These are phyloP conservation scores for Amanita rimosa DNA, from an alignment of 768 basidiomycete species.

Conservation along the genomic window DNA sequence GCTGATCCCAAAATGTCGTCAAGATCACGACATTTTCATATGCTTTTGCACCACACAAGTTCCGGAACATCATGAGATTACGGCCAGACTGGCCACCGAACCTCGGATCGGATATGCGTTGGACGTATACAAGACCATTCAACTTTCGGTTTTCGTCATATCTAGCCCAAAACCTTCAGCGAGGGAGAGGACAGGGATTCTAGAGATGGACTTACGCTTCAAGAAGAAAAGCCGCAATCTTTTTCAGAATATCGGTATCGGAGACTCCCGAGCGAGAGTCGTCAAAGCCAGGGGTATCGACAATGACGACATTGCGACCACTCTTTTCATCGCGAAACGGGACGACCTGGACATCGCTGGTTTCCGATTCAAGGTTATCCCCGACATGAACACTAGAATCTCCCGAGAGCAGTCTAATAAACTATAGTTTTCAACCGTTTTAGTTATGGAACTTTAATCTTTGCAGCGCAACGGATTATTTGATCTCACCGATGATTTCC, in stretches of 20 bases:
- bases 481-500: background rate
- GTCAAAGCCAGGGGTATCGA: background rate
- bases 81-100: conserved; percentile 28
- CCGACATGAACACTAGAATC: background rate
- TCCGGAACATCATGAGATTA: conserved; percentile 34
- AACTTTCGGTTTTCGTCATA: conserved; percentile 15
- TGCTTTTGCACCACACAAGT: conserved; percentile 28
- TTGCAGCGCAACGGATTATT: too few relatives aligned
- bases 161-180: too few relatives aligned
- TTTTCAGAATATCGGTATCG: background rate
- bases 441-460: too few relatives aligned
- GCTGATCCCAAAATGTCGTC: conserved; percentile 32
- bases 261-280: background rate
- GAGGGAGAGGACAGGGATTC: too few relatives aligned
- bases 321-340: background rate
- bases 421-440: too few relatives aligned
- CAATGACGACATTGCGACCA: background rate
- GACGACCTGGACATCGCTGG: background rate
- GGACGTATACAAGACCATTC: conserved; percentile 29
- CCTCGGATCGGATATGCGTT: conserved; percentile 27
- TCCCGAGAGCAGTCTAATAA: background rate
- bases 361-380: background rate
- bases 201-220: background rate
- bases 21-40: conserved; percentile 14
- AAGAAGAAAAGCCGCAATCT: background rate